Base-by-base conservation (phyloP, 768 basidiomycete species). In the Pleurotus pulmonarius region DNA sequence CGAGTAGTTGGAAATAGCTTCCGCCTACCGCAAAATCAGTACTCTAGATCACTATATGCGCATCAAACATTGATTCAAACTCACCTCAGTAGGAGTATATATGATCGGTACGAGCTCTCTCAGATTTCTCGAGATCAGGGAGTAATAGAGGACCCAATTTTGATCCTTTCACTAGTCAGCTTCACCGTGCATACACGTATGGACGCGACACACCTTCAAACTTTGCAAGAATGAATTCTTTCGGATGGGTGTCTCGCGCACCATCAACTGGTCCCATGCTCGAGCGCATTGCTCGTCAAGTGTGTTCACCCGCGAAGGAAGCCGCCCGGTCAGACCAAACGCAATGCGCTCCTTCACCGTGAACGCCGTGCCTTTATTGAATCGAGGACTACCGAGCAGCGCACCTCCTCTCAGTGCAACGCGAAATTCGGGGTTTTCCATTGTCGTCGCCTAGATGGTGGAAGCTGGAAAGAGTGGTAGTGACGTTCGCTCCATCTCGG, bases 331-430 rank as follows among this genome's bases (percentile, higher is more conserved):
- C n/a, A 88, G 73, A 20, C 87, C 87, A 56, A 96, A 89, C 0
- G 75, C 77, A 46, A 81, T 77, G 43, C 93, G 79, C 69, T 96
- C 93, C 7, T 76, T 65, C 5, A 64, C 47, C 0, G 85, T 83
- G 70, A 94, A 94, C 1, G 81, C 90, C 5, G 86, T 90, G 15
- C 93, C 93, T 70, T 90, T 90, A 76, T 89, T 89, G 70, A 82
- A 87, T 13, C 83, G 77, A 1, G 90, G 86, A 44, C 75, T 81
- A 16, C 77, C 80, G 53, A 94, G 79, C 22, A 94, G 65, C 2
- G 75, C 74, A 3, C 83, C 77, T 5, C 90, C 89, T 34, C 79
- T 79, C 15, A 90, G 70, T n/a, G 85, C 78, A 45, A 89, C 71
- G 25, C 70, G 75, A 29, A 70, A 65, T 34, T 67, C 53, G 22